These are phyloP conservation scores for Lichtheimia ramosa DNA, from an alignment of 371 early-diverging fungal genomes.

Conservation along the genomic window DNA sequence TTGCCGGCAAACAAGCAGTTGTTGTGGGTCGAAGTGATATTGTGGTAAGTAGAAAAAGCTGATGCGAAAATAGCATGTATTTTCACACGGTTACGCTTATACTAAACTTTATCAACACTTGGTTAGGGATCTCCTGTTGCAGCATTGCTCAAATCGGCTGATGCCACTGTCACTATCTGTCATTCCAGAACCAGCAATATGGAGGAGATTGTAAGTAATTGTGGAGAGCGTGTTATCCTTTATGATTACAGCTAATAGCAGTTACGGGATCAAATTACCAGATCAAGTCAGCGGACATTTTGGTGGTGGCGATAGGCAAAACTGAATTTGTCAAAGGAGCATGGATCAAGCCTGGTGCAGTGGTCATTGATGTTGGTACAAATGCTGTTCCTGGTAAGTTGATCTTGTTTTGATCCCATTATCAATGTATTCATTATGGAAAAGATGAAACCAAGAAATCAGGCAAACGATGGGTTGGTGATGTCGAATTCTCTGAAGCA, in stretches of 20 bases:
- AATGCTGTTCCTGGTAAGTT: conserved; percentile 71
- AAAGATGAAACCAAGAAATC: conserved; percentile 80
- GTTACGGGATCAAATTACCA: conserved; percentile 12
- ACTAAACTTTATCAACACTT: not conserved
- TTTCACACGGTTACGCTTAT: not conserved
- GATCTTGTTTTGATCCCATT: not conserved
- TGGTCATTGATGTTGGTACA: conserved; percentile 94
- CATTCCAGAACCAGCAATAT: conserved; percentile 81
- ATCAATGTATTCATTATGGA: not conserved
- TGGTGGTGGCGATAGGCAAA: conserved; percentile 86
- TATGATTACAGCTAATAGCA: not conserved
- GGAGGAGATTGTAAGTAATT: conserved; percentile 8
- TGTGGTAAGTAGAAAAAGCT: conserved; percentile 43
- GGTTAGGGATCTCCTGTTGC: conserved; percentile 80
- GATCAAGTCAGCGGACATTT: conserved; percentile 76
- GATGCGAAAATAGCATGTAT: not conserved
- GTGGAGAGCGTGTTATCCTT: not conserved
- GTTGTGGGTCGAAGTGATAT: conserved; percentile 93
- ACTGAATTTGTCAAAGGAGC: conserved; percentile 79
- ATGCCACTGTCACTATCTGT: conserved; percentile 92
- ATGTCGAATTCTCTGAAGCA: conserved; percentile 81
- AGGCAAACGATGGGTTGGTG: conserved; percentile 88
- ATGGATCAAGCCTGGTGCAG: conserved; percentile 90
- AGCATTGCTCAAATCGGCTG: conserved; percentile 67
- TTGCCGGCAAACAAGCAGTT: conserved; percentile 83